These are phyloP conservation scores for Mortierella antarctica DNA, from an alignment of 192 early-diverging fungal species.

Conservation along the genomic window DNA sequence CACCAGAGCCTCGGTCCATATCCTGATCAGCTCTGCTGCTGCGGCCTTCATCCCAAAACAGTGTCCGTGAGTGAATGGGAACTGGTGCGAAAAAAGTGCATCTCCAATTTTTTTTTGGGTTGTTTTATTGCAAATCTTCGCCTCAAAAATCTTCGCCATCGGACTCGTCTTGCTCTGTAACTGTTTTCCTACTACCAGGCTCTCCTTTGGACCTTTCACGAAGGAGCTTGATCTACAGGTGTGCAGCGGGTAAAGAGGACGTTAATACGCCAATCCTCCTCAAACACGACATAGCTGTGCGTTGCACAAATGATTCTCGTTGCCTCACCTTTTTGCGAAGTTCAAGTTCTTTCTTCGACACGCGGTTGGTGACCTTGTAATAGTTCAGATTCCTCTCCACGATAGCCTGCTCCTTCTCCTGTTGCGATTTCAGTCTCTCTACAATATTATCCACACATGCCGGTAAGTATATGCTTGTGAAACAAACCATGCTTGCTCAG, in stretches of 20 bases:
- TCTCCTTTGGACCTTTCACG: slow-evolving; percentile 27
- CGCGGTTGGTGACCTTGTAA: slow-evolving; percentile 31
- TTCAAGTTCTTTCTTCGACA: slow-evolving; percentile 50
- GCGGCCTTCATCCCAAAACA: neutral
- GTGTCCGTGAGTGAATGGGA: neutral
- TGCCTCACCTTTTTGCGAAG: slow-evolving; percentile 29
- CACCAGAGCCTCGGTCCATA: slow-evolving; percentile 40
- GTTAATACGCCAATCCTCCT: neutral
- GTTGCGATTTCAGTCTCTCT: slow-evolving; percentile 33
- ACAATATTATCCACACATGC: neutral
- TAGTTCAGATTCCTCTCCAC: slow-evolving; percentile 35
- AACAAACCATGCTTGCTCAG: neutral
- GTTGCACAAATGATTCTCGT: neutral
- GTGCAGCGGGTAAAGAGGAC: neutral
- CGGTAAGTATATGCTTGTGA: neutral
- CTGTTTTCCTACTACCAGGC: slow-evolving; percentile 10
- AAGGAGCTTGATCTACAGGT: slow-evolving; percentile 42
- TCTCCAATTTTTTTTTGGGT: neutral
- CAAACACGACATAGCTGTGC: neutral
- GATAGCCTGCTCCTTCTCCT: slow-evolving; percentile 30
- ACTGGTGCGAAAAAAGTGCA: neutral
- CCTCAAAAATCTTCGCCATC: slow-evolving; percentile 27
- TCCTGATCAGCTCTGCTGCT: slow-evolving; percentile 20
- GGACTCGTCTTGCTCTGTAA: slow-evolving; percentile 34
- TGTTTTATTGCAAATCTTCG: neutral